A percentile compares a stretch with the other conserved stretches of the same genome.
phyloP scores from a whole-genome alignment of 495 filamentous ascomycete species.

The Apodospora peruviana region DNA sequence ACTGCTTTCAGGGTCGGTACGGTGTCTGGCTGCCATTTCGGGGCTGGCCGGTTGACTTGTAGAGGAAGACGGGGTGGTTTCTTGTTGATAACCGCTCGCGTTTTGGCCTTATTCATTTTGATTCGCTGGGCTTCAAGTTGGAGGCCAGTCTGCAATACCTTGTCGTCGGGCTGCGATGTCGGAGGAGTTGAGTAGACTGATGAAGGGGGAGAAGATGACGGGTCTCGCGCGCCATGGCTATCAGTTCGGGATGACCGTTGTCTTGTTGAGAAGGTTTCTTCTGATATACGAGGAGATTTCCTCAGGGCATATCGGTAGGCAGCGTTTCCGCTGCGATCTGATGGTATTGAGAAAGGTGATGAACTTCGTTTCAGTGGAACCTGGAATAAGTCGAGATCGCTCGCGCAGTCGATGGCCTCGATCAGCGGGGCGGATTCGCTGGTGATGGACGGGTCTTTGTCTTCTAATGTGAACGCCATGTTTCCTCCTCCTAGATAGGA shows the following conservation, averaged over 20 bases:
- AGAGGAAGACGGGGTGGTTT: too few species aligned
- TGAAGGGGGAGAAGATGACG: slow-evolving; percentile 5
- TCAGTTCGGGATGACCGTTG: neutral
- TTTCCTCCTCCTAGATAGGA: too few species aligned
- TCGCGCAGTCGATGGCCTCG: slow-evolving; percentile 11
- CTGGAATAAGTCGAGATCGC: slow-evolving; percentile 14
- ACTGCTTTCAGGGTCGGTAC: too few species aligned
- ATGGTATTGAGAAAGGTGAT: neutral
- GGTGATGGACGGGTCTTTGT: slow-evolving; percentile 8
- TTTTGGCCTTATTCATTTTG: too few species aligned
- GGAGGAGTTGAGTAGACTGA: slow-evolving; percentile 10
- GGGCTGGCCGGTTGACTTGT: too few species aligned
- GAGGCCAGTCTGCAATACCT: too few species aligned
- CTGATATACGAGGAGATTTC: too few species aligned
- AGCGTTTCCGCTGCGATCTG: neutral
- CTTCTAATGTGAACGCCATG: slow-evolving; percentile 12
- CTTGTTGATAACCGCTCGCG: too few species aligned
- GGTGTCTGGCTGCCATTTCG: too few species aligned
- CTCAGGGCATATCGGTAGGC: neutral
- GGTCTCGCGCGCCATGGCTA: slow-evolving; percentile 1
- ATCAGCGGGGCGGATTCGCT: slow-evolving; percentile 18
- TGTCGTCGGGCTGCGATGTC: too few species aligned
- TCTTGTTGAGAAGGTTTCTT: neutral
- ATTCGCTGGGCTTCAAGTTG: too few species aligned
- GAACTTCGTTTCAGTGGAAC: slow-evolving; percentile 14